Conservation (phyloP, 2,329 filamentous ascomycete genomes). For the Venturia aucupariae region DNA sequence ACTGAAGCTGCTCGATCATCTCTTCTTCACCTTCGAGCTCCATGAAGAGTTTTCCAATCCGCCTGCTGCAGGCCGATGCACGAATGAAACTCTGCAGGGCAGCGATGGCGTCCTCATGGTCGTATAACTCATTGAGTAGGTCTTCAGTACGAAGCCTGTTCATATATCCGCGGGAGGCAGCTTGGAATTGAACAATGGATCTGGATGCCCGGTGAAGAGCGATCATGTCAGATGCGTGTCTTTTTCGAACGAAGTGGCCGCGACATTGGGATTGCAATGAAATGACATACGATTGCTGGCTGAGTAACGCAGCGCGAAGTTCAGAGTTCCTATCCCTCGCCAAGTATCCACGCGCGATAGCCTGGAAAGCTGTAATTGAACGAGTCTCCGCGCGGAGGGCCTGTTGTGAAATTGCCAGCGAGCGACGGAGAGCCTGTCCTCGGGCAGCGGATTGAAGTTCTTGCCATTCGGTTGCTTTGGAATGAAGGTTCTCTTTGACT, state of each 20-base stretch:
- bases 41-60: constrained; percentile 63
- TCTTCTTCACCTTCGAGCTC: constrained; percentile 79
- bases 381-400: constrained; percentile 25
- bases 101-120: constrained; percentile 56
- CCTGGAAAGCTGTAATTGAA: constrained; percentile 30
- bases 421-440: constrained; percentile 21
- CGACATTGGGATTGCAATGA: constrained; percentile 45
- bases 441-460: constrained; percentile 15
- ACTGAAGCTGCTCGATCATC: constrained; percentile 64
- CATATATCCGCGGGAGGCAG: constrained; percentile 55
- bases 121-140: constrained; percentile 61
- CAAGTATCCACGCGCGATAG: constrained; percentile 29
- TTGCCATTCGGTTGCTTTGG: constrained; percentile 11
- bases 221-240: constrained; percentile 35
- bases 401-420: constrained; percentile 24
- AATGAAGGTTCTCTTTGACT: constrained; percentile 13
- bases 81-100: constrained; percentile 67
- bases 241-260: constrained; percentile 37
- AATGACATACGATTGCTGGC: constrained; percentile 35
- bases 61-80: constrained; percentile 67
- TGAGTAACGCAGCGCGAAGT: constrained; percentile 31
- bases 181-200: constrained; percentile 55
- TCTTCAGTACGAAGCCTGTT: constrained; percentile 51
- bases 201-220: constrained; percentile 50
- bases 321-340: constrained; percentile 24